A percentile compares a stretch with the other conserved stretches of the same genome.
Evolutionary conservation across 306 rosid genomes (phyloP).

Genomic region (Erythrophleum fordii): DNA sequence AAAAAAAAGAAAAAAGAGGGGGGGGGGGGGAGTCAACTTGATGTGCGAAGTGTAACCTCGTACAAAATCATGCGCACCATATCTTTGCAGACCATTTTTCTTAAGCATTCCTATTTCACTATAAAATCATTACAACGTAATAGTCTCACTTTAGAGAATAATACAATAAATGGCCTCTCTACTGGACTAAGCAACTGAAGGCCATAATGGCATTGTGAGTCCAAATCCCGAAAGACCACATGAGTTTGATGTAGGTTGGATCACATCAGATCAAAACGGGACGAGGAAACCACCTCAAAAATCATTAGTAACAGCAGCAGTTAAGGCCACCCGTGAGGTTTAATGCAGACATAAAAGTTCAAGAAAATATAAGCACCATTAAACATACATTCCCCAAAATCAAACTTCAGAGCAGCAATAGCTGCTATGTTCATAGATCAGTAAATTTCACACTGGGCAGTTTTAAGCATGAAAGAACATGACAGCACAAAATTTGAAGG

Average conservation of each 20-base stretch:
- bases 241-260: neutral
- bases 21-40: neutral
- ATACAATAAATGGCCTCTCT: neutral
- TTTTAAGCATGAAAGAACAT: neutral
- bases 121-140: neutral
- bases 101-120: neutral
- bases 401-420: neutral
- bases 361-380: neutral
- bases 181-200: neutral
- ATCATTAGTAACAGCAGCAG: slow-evolving; percentile 3
- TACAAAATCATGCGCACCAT: neutral
- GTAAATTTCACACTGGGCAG: neutral
- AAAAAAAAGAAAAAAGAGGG: too few relatives aligned
- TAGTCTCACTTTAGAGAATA: neutral
- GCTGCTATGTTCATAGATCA: neutral
- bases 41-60: neutral
- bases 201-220: neutral
- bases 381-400: neutral
- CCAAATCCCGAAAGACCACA: neutral
- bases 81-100: neutral
- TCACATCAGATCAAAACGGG: slow-evolving; percentile 3
- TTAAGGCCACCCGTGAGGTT: slow-evolving; percentile 2
- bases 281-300: neutral
- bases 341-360: neutral
- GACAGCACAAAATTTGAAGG: neutral